A percentile compares a stretch with the other conserved stretches of the same genome.
These are phyloP conservation scores for Stereocaulon alpinum DNA, from an alignment of 495 filamentous ascomycete genomes.

Conservation along the genomic window DNA sequence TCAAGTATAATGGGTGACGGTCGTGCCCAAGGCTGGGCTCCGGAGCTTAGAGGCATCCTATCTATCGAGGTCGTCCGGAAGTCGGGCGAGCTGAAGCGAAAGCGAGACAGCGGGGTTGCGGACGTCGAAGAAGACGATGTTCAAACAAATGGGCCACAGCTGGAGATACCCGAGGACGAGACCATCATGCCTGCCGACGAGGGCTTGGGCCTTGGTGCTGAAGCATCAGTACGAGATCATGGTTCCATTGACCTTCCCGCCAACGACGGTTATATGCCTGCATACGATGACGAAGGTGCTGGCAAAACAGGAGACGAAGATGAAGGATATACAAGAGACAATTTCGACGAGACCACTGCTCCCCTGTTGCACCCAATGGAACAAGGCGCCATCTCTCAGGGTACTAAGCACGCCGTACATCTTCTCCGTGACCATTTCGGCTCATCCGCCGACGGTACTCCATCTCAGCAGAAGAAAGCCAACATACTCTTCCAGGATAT, in stretches of 20 bases:
- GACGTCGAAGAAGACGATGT: slow-evolving; percentile 59
- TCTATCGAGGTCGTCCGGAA: slow-evolving; percentile 70
- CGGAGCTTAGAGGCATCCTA: slow-evolving; percentile 76
- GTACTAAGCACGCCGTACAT: slow-evolving; percentile 92
- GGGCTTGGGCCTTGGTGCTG: slow-evolving; percentile 38
- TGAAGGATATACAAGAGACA: slow-evolving; percentile 27
- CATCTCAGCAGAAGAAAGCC: slow-evolving; percentile 61
- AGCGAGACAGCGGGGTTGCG: slow-evolving; percentile 80
- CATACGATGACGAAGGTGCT: slow-evolving; percentile 45
- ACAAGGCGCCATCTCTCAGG: slow-evolving; percentile 70
- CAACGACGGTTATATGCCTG: slow-evolving; percentile 41
- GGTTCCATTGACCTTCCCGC: slow-evolving; percentile 56
- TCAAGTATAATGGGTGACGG: slow-evolving; percentile 63
- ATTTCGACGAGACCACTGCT: slow-evolving; percentile 67
- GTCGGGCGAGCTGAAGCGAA: slow-evolving; percentile 78
- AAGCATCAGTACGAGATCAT: slow-evolving; percentile 39
- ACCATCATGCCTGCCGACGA: slow-evolving; percentile 35
- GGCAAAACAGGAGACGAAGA: slow-evolving; percentile 20
- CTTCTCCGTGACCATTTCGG: slow-evolving; percentile 84
- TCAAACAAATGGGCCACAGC: slow-evolving; percentile 46
- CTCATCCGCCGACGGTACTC: slow-evolving; percentile 38
- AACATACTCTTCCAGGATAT: slow-evolving; percentile 84
- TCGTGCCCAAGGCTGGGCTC: slow-evolving; percentile 71
- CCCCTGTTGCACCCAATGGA: slow-evolving; percentile 69
- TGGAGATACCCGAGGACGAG: slow-evolving; percentile 64